These are phyloP conservation scores for Saturnispora zaruensis DNA, from an alignment of 805 yeast species.

Conservation along the genomic window DNA sequence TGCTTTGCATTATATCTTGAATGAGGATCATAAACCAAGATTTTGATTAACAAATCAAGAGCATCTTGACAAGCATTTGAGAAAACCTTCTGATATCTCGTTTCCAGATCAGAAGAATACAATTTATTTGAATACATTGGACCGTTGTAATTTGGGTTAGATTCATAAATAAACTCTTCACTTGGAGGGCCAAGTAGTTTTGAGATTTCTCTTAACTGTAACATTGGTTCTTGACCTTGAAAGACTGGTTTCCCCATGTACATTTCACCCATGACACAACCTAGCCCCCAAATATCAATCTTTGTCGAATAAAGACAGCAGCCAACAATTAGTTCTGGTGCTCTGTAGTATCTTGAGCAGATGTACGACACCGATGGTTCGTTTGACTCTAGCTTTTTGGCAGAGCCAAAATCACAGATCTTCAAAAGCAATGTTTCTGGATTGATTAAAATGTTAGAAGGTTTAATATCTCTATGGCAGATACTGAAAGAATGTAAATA, in stretches of 20 bases:
- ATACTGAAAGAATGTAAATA: constrained; percentile 74
- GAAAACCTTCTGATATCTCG: constrained; percentile 51
- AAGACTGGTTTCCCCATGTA: constrained; percentile 87
- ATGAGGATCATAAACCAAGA: constrained; percentile 87
- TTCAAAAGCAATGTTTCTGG: constrained; percentile 59
- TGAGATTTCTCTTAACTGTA: constrained; percentile 84
- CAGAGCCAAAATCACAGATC: constrained; percentile 81
- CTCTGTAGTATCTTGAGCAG: constrained; percentile 91
- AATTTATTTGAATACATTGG: constrained; percentile 59
- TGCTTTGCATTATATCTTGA: constrained; percentile 70
- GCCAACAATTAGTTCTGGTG: constrained; percentile 94
- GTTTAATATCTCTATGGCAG: constrained; percentile 79
- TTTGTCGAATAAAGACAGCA: constrained; percentile 79
- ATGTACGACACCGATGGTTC: constrained; percentile 92
- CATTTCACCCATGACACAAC: constrained; percentile 95
- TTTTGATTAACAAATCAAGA: constrained; percentile 69
- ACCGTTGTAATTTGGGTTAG: constrained; percentile 69
- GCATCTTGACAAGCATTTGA: constrained; percentile 79
- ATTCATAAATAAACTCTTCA: constrained; percentile 58
- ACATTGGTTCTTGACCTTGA: constrained; percentile 83
- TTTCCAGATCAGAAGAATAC: constrained; percentile 21
- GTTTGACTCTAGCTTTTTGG: constrained; percentile 65
- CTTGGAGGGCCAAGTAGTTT: constrained; percentile 87
- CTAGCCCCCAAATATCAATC: constrained; percentile 96
- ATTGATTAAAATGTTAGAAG: constrained; percentile 71